These are phyloP conservation scores for Apodospora peruviana DNA, from an alignment of 495 filamentous ascomycete species.

Conservation along the genomic window DNA sequence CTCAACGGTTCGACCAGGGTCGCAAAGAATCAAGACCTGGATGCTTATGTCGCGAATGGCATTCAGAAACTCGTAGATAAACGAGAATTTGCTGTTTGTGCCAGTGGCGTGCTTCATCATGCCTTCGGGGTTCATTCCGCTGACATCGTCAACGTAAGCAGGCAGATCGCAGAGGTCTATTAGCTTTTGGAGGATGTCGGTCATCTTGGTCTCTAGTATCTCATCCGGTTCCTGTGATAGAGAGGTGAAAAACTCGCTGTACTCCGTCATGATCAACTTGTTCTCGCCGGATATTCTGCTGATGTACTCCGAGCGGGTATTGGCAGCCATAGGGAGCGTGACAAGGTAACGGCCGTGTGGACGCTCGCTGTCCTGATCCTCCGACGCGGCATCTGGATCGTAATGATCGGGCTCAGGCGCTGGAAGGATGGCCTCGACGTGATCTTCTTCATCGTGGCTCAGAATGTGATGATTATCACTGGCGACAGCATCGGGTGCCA, in stretches of 20 bases:
- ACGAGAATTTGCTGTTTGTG: conserved; percentile 42
- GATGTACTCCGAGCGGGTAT: conserved; percentile 32
- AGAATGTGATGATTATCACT: conserved; percentile 1
- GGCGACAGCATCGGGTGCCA: conserved; percentile 15
- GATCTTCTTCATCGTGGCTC: background rate
- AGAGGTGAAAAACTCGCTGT: conserved; percentile 21
- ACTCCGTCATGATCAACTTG: conserved; percentile 27
- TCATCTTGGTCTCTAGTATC: conserved; percentile 24
- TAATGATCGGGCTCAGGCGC: background rate
- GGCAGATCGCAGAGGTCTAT: conserved; percentile 39
- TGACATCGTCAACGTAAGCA: conserved; percentile 28
- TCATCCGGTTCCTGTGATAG: conserved; percentile 18
- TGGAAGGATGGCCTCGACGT: background rate
- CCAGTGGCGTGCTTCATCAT: conserved; percentile 32
- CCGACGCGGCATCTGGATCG: background rate
- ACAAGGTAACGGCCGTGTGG: conserved; percentile 22
- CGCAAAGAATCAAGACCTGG: conserved; percentile 36
- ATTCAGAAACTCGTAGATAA: conserved; percentile 37
- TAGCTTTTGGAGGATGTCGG: conserved; percentile 31
- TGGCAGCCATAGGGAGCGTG: conserved; percentile 37
- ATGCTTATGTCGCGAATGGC: conserved; percentile 22
- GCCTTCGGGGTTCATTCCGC: conserved; percentile 19
- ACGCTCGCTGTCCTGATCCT: background rate
- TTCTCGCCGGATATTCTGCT: conserved; percentile 28
- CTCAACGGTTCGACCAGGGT: conserved; percentile 29